Percentiles rank a stretch among this genome's conserved stretches.
These are phyloP conservation scores for Xylariaceae sp. DNA, from an alignment of 2,329 filamentous ascomycete genomes.

Conservation along the genomic window DNA sequence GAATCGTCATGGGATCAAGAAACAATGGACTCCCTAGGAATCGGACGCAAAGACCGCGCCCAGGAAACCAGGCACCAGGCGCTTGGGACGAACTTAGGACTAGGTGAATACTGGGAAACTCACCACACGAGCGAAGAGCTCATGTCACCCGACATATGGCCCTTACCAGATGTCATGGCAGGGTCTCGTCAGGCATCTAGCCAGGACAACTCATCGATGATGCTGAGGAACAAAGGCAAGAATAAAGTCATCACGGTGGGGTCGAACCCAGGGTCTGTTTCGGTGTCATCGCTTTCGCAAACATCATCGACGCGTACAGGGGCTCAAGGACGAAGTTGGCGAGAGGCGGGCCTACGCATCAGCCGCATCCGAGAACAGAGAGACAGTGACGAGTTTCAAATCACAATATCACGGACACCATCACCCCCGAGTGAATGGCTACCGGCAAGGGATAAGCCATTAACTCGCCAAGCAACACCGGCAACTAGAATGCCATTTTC, in stretches of 20 bases:
- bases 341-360: constrained; percentile 20
- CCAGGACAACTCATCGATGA: constrained; percentile 6
- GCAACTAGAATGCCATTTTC: constrained; percentile 13
- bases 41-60: constrained; percentile 27
- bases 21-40: constrained; percentile 28
- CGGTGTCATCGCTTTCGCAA: constrained; percentile 12
- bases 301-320: constrained; percentile 19
- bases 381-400: constrained; percentile 14
- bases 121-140: constrained; percentile 19
- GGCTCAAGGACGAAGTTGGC: constrained; percentile 16
- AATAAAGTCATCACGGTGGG: constrained; percentile 9
- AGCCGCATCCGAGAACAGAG: constrained; percentile 19
- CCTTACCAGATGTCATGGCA: constrained; percentile 14
- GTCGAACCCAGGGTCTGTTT: constrained; percentile 13
- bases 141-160: constrained; percentile 25
- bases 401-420: constrained; percentile 20
- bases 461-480: constrained; percentile 25
- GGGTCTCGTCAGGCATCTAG: constrained; percentile 7
- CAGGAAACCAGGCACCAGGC: constrained; percentile 13
- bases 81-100: neutral
- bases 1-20: constrained; percentile 27
- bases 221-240: constrained; percentile 17
- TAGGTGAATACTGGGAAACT: constrained; percentile 24
- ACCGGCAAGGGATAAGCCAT: constrained; percentile 11
- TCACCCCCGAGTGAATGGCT: constrained; percentile 18